Evolutionary conservation across 805 yeast genomes (phyloP), one percentile per base, ranked within the genome.

Genomic region (Candida tammaniensis): DNA sequence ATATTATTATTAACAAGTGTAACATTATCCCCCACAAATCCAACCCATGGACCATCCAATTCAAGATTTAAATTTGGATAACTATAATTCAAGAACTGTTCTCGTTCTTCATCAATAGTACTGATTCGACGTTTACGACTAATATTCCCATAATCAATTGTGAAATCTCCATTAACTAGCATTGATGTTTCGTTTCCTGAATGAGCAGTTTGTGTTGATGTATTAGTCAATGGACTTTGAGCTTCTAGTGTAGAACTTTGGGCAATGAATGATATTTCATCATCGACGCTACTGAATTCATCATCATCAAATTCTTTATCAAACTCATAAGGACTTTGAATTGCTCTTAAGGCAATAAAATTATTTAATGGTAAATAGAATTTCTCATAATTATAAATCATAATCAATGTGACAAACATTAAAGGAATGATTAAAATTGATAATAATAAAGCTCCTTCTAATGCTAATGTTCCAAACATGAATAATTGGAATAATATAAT

Each of bases 391-490:
- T 71, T 69, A 61, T 72, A 66, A 25, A 63, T 48, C 5, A 73
- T 68, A 24, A 71, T 46, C 10, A 70, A 46, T 0, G 80, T 74
- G 2, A 66, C 55, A 4, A 72, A 57, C 8, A 75, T 54, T 30
- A 77, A 57, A 1, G 83, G 83, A 4, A 71, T 49, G 17, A 76
- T 61, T 15, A 74, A 53, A 4, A 61, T 61, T 5, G 80, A 70
- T 18, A 75, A 54, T 11, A 74, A 42, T 30, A 72, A 68, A 0
- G 82, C 77, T 21, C 77, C 76, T 44, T 77, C 81, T 35, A 78
- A 61, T 2, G 82, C 82, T 27, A 78, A 54, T 0, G 82, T 74
- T 9, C 84, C 83, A 51, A 76, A 68, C 80, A 77, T 77, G 42
- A 77, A 76, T n/a, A 78, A 49, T 40, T 78, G 82, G 45, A 78